Conservation (phyloP, 805 yeast species). For the Wilhelminamyces savonicus region DNA sequence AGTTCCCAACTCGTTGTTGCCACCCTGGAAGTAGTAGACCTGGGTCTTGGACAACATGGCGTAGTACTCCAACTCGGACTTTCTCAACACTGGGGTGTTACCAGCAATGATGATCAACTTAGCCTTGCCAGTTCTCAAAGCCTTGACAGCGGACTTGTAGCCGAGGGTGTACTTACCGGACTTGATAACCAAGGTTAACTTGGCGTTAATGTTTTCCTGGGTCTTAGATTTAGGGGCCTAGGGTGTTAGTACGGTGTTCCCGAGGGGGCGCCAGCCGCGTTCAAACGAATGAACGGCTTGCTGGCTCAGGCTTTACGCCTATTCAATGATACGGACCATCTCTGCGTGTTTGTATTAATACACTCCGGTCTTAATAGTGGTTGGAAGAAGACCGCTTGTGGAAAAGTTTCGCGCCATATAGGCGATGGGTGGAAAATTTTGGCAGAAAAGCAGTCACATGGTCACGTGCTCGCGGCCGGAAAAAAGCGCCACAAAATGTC, state of each 20-base stretch:
- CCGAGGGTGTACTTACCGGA: constrained; percentile 99
- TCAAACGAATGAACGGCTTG: background rate
- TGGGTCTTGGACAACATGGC: constrained; percentile 98
- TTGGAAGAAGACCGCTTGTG: constrained; percentile 1
- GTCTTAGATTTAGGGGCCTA: constrained; percentile 95
- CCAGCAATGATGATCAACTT: constrained; percentile 97
- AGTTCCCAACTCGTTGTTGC: constrained; percentile 99
- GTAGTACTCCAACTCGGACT: constrained; percentile 99
- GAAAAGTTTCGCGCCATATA: constrained; percentile 10
- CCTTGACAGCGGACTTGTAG: constrained; percentile 97
- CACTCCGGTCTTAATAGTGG: constrained; percentile 83
- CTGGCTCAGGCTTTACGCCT: background rate
- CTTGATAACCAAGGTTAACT: constrained; percentile 96
- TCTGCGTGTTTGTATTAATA: constrained; percentile 67
- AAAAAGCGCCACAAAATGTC: constrained; percentile 1
- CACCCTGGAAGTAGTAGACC: constrained; percentile 99
- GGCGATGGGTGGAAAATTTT: background rate
- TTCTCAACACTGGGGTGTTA: constrained; percentile 99
- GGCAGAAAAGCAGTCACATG: background rate
- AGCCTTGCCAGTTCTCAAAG: constrained; percentile 98
- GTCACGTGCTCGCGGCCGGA: background rate
- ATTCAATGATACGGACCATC: constrained; percentile 79
- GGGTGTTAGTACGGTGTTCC: constrained; percentile 32
- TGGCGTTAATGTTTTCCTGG: constrained; percentile 95
- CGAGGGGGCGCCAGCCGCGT: constrained; percentile 1